Base-by-base conservation (phyloP, 2,329 filamentous ascomycete genomes). In the Davidsoniella virescens region DNA sequence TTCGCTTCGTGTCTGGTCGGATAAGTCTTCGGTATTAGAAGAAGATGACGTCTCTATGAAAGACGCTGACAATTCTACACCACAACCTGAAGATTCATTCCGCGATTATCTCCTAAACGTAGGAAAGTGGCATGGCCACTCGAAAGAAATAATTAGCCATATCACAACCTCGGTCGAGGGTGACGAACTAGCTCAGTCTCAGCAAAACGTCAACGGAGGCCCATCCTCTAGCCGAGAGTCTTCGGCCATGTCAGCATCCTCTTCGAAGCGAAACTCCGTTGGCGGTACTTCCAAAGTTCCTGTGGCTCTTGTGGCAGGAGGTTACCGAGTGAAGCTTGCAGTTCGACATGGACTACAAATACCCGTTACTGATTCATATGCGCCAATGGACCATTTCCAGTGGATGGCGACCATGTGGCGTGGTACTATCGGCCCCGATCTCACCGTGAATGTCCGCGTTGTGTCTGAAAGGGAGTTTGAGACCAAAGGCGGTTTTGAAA, bases 391-490 rank as follows among this genome's bases (percentile, higher is more conserved):
- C 59, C 90, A 96, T 66, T 96, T 90, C 87, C 84, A 93, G 63
- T 96, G 90, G 90, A 87, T 92, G 70, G 90, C 90, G 36, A 90
- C 84, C 41, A 74, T 95, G 18, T 96, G 90, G 90, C 80, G 88
- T 8, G 86, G 87, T 8, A 83, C 85, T 49, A 73, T 88, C 1
- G 86, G 84, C 0, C 79, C 90, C 0, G 90, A 96, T 63, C 67
- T 90, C 43, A 83, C 83, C 1, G 70, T 92, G 25, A 86, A 83
- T 59, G 73, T 84, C 18, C 38, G 16, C 71, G 69, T 58, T 57
- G 62, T 37, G 57, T 58, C 43, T 5, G 62, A 64, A 38, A 63
- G 65, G 12, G 65, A 66, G 49, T 60, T 63, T 42, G 55, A 56
- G n/a, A 61, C 57, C 18, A 55, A 47, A 44, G 72, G 70, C 2